A percentile compares a stretch with the other conserved stretches of the same genome.
Conservation (phyloP, 2,329 filamentous ascomycete genomes). For the Fusarium chaquense region DNA sequence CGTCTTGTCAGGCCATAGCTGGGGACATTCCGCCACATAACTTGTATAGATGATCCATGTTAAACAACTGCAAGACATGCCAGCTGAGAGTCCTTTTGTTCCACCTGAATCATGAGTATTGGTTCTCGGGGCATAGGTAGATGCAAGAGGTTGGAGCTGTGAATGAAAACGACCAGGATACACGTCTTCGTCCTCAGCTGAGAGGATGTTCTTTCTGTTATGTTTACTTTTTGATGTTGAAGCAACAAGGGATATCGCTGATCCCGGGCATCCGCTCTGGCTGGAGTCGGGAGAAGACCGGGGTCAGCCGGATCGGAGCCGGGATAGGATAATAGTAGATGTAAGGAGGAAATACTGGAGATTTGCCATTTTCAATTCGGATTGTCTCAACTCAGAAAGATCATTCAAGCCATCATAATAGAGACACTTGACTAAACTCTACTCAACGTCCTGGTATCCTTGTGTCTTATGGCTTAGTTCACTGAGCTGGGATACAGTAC, state of each 20-base stretch:
- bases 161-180: not conserved
- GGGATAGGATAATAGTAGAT: constrained; percentile 1
- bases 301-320: constrained; percentile 30
- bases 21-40: constrained; percentile 14
- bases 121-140: constrained; percentile 6
- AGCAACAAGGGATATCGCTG: constrained; percentile 6
- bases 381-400: not conserved
- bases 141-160: constrained; percentile 22
- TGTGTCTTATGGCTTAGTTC: no score
- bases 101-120: constrained; percentile 24
- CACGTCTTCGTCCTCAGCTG: constrained; percentile 11
- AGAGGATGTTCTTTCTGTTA: not conserved
- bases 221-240: constrained; percentile 25
- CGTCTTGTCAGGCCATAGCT: not conserved
- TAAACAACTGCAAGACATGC: constrained; percentile 25
- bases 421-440: no score
- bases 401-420: not conserved
- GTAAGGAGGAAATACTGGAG: not conserved
- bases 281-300: constrained; percentile 32
- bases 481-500: not conserved
- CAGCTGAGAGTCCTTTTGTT: constrained; percentile 28
- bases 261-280: constrained; percentile 16
- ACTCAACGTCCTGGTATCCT: not conserved
- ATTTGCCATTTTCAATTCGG: not conserved
- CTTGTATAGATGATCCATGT: constrained; percentile 40